Evolutionary conservation across 78 protist species (phyloP).

Genomic region (Bodo saltans): DNA sequence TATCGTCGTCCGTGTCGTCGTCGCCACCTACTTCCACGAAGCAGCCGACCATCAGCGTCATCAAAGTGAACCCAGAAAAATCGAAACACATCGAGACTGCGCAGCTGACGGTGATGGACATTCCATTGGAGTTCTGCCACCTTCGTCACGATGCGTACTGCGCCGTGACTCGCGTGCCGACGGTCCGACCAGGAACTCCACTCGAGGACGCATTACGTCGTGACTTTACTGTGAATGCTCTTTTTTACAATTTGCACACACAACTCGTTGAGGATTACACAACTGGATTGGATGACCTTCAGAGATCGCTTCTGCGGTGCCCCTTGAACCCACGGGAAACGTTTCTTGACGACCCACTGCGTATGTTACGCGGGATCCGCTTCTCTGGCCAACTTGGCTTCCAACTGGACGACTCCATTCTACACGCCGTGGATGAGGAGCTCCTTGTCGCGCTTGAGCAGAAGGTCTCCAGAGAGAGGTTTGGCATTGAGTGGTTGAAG

Average conservation of each 20-base stretch:
- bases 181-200: slow-evolving; percentile 74
- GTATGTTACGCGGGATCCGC: slow-evolving; percentile 81
- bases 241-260: slow-evolving; percentile 83
- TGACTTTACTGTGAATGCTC: slow-evolving; percentile 90
- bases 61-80: slow-evolving; percentile 74
- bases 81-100: slow-evolving; percentile 91
- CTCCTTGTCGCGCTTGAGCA: slow-evolving; percentile 46
- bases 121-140: slow-evolving; percentile 83
- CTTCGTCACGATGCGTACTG: slow-evolving; percentile 78
- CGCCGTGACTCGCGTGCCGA: neutral
- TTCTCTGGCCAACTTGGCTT: slow-evolving; percentile 75
- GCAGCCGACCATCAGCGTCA: slow-evolving; percentile 33
- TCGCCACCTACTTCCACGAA: too few species aligned
- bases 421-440: slow-evolving; percentile 20
- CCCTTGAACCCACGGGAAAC: slow-evolving; percentile 81
- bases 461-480: slow-evolving; percentile 66
- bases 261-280: slow-evolving; percentile 67
- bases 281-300: slow-evolving; percentile 68
- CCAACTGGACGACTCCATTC: slow-evolving; percentile 36
- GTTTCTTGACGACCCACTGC: slow-evolving; percentile 91
- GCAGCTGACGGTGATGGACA: slow-evolving; percentile 51
- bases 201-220: slow-evolving; percentile 83
- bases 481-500: slow-evolving; percentile 60
- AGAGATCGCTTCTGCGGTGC: slow-evolving; percentile 61
- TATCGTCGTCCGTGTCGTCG: too few species aligned